These are phyloP conservation scores for Tricholoma matsutake DNA, from an alignment of 768 basidiomycete genomes.

Conservation along the genomic window DNA sequence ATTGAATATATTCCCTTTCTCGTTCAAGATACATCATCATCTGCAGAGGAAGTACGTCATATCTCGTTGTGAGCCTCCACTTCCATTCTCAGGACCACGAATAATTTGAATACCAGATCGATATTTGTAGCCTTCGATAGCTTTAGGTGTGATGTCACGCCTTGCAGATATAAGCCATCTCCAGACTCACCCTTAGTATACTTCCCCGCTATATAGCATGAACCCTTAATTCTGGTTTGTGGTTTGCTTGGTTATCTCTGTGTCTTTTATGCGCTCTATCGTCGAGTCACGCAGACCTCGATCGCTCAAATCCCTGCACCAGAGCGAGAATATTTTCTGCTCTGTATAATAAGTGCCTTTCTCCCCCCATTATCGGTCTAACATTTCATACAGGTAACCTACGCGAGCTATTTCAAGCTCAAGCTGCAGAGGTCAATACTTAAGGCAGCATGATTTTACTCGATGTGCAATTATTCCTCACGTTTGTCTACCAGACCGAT, in stretches of 20 bases:
- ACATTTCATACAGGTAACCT: slow-evolving; percentile 20
- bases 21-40: slow-evolving; percentile 1
- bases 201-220: slow-evolving; percentile 9
- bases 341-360: slow-evolving; percentile 25
- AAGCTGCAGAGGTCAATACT: slow-evolving; percentile 30
- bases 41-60: slow-evolving; percentile 1
- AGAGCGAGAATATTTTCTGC: slow-evolving; percentile 35
- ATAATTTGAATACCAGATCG: slow-evolving; percentile 6
- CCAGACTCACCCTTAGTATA: background rate
- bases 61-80: background rate
- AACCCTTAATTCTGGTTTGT: slow-evolving; percentile 6
- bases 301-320: slow-evolving; percentile 35
- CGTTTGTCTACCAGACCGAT: slow-evolving; percentile 30
- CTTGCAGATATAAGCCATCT: slow-evolving; percentile 3
- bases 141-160: background rate
- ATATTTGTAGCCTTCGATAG: slow-evolving; percentile 8
- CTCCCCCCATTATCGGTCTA: background rate
- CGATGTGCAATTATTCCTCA: slow-evolving; percentile 7
- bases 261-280: slow-evolving; percentile 26
- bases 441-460: slow-evolving; percentile 8
- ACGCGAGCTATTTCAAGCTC: slow-evolving; percentile 27
- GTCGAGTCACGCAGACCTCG: slow-evolving; percentile 29
- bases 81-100: slow-evolving; percentile 4
- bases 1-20: background rate
- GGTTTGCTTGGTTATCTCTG: slow-evolving; percentile 7